Evolutionary conservation across 2,329 filamentous ascomycete species (phyloP), one percentile per base, ranked within the genome.

Genomic region (Fusarium sp.): DNA sequence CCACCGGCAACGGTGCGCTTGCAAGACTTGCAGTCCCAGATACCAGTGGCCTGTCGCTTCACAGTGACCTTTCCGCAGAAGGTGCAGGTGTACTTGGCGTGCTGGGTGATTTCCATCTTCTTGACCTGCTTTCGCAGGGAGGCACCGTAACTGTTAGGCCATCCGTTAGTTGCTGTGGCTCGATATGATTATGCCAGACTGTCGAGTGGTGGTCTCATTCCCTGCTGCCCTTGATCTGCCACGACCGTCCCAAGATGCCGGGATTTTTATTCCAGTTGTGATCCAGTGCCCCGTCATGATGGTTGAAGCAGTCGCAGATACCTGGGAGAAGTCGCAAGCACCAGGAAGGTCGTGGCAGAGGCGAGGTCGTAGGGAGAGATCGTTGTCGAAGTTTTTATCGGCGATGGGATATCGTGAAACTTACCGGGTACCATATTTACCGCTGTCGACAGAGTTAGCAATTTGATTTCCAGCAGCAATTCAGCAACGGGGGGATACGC

Each of bases 71-170:
- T 98, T 81, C 95, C 95, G 89, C 93, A 97, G 92, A 98, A 99
- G 75, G 94, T 95, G 90, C 95, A 98, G 81, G 90, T 90, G 81
- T 97, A 98, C 83, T 91, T 91, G 86, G 93, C 93, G 89, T 99
- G 96, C 86, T 98, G 96, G 80, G 93, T 92, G 84, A 98, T 92
- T 91, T 98, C 96, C 91, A 97, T 97, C 92, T 97, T 97, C 93
- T 98, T 98, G 82, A 83, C 81, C 79, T 83, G 94, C 90, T 98
- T 98, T 86, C 94, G 93, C 85, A 98, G 93, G 80, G 96, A 98
- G 83, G 96, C 95, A 94, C 95, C 96, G 86, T 97, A 97, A 89
- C 93, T 95, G 77, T 68, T 70, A n/a, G 40, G 25, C 27, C 42
- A 42, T n/a, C 33, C 27, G 66, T 77, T 73, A 79, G 78, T 77